Conservation (phyloP, 768 basidiomycete species). For the Holtermanniella nyarrowii region DNA sequence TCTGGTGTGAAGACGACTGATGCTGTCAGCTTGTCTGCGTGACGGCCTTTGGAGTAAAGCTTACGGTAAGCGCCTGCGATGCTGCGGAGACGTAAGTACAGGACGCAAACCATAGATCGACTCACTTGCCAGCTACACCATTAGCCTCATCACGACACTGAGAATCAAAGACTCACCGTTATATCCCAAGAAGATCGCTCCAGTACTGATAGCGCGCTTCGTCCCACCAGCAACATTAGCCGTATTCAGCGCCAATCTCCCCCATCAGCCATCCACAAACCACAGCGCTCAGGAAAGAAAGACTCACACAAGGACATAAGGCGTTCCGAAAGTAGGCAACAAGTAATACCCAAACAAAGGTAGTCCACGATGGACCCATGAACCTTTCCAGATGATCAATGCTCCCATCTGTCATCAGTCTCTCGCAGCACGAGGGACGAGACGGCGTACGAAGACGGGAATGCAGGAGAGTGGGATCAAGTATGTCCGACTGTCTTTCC, state of each 20-base stretch:
- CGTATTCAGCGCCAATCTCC: too few species aligned
- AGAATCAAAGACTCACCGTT: constrained; percentile 28
- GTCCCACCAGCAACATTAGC: constrained; percentile 40
- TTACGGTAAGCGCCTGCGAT: neutral
- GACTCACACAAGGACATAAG: constrained; percentile 39
- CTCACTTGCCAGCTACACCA: constrained; percentile 3
- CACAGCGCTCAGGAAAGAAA: constrained; percentile 12
- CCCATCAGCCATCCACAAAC: neutral
- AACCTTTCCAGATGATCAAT: constrained; percentile 31
- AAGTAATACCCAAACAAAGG: constrained; percentile 41
- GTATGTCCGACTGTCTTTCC: constrained; percentile 29
- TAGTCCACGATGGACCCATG: constrained; percentile 35
- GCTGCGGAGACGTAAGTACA: constrained; percentile 1
- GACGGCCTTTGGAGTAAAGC: neutral
- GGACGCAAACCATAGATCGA: neutral
- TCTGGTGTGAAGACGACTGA: constrained; percentile 30
- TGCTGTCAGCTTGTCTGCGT: constrained; percentile 7
- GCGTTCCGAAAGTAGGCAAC: constrained; percentile 39
- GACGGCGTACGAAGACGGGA: constrained; percentile 39
- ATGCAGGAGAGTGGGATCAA: constrained; percentile 38
- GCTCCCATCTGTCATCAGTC: neutral
- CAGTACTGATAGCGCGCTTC: constrained; percentile 37
- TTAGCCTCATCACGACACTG: too few species aligned
- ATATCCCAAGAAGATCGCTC: constrained; percentile 39
- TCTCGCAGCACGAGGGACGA: constrained; percentile 13